Evolutionary conservation across 331 rosid species (phyloP), one percentile per base, ranked within the genome.

Genomic region (Spiraea crenata): DNA sequence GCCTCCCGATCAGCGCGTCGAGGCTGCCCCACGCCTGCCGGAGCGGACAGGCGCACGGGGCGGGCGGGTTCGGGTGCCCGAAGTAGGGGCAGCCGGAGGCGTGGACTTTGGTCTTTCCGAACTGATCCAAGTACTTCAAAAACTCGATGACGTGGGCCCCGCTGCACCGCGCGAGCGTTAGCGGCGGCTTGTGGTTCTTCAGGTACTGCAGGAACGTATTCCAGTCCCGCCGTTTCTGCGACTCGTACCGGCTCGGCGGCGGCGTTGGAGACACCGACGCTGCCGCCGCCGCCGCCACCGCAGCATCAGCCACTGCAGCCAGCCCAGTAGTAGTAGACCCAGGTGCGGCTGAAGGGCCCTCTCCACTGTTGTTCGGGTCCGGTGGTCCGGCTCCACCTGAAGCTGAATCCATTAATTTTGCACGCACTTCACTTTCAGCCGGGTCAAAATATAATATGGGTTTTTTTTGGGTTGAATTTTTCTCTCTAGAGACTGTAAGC

Each of bases 181-280:
- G 85, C 56, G 99, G 99, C n/a, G 99, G 99, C 81, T 93, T 93
- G 87, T 93, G 99, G 85, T 89, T 91, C 78, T 71, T 84, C 51
- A 93, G 71, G 81, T 93, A 93, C 86, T 93, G 99, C 62, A 89
- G 58, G 76, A 93, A 93, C 5, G 97, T 93, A 88, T 89, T 93
- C 99, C 99, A 93, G 85, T 93, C 99, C n/a, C 99, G 76, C 40
- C 97, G 69, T 55, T 93, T 93, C 78, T 93, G 99, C 5, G 99
- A 89, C 80, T 93, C 99, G 78, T 93, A 93, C 13, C 99, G 85
- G 72, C 97, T 93, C 20, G 87, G 96, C 1, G 89, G 87, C 20
- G 66, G 66, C 4, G 93, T 84, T 0, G 82, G 78, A 3, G 90
- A 57, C 1, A 89, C 40, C 3, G 77, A 73, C n/a, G 66, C 84